Conservation (phyloP, 306 rosid genomes). For the Trifolium dubium region DNA sequence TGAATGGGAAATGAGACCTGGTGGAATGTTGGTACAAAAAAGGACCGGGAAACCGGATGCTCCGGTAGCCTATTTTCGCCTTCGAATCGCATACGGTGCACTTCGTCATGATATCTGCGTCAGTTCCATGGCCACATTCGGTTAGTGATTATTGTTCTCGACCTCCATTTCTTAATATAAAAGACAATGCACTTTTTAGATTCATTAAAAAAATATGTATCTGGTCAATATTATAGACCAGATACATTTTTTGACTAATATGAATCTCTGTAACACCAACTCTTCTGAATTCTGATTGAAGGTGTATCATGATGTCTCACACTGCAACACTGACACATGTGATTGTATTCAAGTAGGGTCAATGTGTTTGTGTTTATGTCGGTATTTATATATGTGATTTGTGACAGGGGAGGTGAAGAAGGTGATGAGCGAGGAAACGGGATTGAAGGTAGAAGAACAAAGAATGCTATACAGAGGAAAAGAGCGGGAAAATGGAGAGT, state of each 20-base stretch:
- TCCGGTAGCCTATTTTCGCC: conserved; percentile 47
- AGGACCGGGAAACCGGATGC: conserved; percentile 40
- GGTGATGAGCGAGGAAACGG: conserved; percentile 60
- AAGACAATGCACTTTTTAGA: no score
- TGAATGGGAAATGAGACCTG: conserved; percentile 85
- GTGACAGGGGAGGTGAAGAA: conserved; percentile 85
- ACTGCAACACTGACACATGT: neutral
- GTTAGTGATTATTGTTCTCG: neutral
- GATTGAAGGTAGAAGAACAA: conserved; percentile 65
- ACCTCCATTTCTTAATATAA: no score
- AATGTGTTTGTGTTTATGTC: no score
- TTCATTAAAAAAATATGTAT: no score
- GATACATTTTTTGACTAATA: no score
- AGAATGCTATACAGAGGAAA: conserved; percentile 62
- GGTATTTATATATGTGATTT: no score
- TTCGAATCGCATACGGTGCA: conserved; percentile 68
- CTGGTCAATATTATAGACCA: no score
- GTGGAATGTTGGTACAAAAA: conserved; percentile 88
- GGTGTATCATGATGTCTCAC: neutral
- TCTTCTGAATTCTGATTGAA: neutral
- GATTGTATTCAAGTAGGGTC: no score
- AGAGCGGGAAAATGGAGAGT: conserved; percentile 71
- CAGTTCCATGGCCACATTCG: conserved; percentile 62
- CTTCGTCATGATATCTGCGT: conserved; percentile 66
- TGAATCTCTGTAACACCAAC: neutral